phyloP scores from a whole-genome alignment of 805 yeast genomes.

The Candida ipomoeae region DNA sequence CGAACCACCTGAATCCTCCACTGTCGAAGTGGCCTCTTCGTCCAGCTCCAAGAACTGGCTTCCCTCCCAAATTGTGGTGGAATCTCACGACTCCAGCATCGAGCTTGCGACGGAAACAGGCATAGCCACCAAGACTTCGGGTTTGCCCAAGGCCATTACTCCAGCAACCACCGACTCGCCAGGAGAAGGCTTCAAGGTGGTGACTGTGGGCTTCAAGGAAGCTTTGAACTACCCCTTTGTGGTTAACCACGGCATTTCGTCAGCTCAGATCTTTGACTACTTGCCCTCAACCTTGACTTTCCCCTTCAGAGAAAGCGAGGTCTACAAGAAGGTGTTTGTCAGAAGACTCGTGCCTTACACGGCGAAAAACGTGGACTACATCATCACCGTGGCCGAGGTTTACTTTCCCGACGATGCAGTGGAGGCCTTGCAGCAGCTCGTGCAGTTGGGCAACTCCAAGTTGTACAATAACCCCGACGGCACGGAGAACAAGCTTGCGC shows the following conservation, averaged over 20 bases:
- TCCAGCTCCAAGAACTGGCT: slow-evolving; percentile 28
- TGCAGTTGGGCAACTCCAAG: slow-evolving; percentile 50
- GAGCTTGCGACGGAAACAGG: slow-evolving; percentile 16
- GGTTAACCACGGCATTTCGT: slow-evolving; percentile 64
- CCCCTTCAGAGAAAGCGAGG: slow-evolving; percentile 47
- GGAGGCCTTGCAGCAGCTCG: slow-evolving; percentile 42
- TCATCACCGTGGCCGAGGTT: slow-evolving; percentile 84
- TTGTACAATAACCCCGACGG: slow-evolving; percentile 58
- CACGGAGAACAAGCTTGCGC: slow-evolving; percentile 54
- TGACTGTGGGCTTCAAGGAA: slow-evolving; percentile 74
- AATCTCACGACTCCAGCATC: slow-evolving; percentile 5
- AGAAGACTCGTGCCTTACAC: slow-evolving; percentile 72
- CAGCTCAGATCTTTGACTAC: slow-evolving; percentile 82
- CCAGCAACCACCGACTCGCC: slow-evolving; percentile 53
- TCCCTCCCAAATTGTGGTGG: slow-evolving; percentile 32
- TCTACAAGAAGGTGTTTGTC: slow-evolving; percentile 48
- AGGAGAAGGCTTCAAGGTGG: slow-evolving; percentile 45
- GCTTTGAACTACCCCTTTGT: slow-evolving; percentile 82
- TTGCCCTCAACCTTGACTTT: slow-evolving; percentile 67
- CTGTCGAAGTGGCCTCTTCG: background rate
- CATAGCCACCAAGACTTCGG: slow-evolving; percentile 32
- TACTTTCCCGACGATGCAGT: slow-evolving; percentile 65
- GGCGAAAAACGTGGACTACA: slow-evolving; percentile 48
- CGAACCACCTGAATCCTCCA: background rate
- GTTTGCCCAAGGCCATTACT: slow-evolving; percentile 73